Evolutionary conservation across 441 rosid species (phyloP).

Genomic region (Gossypium gossypioides): DNA sequence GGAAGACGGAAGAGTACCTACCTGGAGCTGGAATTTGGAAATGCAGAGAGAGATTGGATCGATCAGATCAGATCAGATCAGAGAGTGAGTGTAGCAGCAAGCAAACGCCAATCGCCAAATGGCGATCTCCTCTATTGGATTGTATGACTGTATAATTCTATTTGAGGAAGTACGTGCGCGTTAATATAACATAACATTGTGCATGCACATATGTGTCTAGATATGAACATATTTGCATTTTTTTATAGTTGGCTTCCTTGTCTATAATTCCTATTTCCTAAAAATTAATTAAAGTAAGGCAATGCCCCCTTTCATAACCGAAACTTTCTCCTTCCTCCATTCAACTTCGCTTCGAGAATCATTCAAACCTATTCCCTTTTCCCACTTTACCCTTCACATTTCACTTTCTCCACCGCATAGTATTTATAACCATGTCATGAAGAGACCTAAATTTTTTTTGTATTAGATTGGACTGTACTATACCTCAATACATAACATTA

Average conservation of each 20-base stretch:
- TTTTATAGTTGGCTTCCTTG: neutral
- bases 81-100: neutral
- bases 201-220: neutral
- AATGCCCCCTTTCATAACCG: neutral
- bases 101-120: neutral
- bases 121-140: neutral
- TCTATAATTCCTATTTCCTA: no score
- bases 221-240: neutral
- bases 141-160: neutral
- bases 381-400: neutral
- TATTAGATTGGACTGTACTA: neutral
- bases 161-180: no score
- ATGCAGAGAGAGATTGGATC: neutral
- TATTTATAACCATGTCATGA: neutral
- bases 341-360: neutral
- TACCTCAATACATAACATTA: no score
- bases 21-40: neutral
- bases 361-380: neutral
- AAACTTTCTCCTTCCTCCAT: neutral
- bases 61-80: neutral
- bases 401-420: neutral
- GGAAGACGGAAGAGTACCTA: neutral
- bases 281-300: neutral
- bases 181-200: neutral
- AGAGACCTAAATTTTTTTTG: neutral